Conservation (phyloP, 2,329 filamentous ascomycete genomes). For the Cordyceps cateniannulata region DNA sequence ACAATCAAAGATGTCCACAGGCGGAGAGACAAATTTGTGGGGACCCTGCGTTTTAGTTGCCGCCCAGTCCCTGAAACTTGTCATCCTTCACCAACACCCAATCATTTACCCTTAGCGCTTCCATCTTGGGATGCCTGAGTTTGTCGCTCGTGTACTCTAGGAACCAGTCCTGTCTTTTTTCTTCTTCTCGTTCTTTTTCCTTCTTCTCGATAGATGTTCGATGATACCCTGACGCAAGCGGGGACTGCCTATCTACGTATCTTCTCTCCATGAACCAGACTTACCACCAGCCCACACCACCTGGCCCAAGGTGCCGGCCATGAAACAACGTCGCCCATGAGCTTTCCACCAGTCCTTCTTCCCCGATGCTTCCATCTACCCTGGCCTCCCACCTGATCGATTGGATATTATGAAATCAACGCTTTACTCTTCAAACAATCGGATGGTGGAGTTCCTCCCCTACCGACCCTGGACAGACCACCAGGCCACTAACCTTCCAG, state of each 20-base stretch:
- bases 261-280: neutral
- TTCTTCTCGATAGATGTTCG: neutral
- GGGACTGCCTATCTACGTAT: neutral
- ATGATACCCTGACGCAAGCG: neutral
- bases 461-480: neutral
- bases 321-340: constrained; percentile 19
- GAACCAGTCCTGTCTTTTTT: neutral
- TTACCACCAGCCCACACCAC: constrained; percentile 1
- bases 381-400: neutral
- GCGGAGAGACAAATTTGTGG: neutral
- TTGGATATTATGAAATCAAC: neutral
- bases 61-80: constrained; percentile 7
- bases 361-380: neutral
- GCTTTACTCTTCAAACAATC: neutral
- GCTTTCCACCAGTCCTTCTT: constrained; percentile 6
- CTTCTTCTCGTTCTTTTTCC: neutral
- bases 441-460: neutral
- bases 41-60: constrained; percentile 1
- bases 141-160: neutral
- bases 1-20: no score
- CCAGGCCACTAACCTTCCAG: neutral
- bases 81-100: neutral
- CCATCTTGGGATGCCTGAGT: constrained; percentile 4
- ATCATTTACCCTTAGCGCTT: constrained; percentile 10
- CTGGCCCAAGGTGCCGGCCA: constrained; percentile 19